Evolutionary conservation across 805 yeast species (phyloP).

Genomic region (Cyberlindnera euphorbiae): DNA sequence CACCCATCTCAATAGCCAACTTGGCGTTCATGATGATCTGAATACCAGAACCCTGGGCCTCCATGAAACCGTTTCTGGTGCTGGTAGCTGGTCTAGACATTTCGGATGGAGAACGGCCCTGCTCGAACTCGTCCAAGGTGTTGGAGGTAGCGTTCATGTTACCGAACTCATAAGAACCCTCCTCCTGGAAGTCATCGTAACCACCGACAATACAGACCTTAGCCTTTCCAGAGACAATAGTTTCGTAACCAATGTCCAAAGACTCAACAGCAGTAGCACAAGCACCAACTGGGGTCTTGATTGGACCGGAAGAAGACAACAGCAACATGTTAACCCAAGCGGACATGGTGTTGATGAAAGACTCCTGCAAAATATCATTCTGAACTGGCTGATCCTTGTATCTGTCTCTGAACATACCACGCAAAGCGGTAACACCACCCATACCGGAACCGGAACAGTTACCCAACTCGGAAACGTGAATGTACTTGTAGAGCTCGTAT

Average conservation of each 20-base stretch:
- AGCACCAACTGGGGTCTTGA: conserved; percentile 99
- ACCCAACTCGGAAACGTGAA: conserved; percentile 97
- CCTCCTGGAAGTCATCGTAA: conserved; percentile 99
- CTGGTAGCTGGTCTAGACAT: conserved; percentile 99
- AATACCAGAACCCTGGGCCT: conserved; percentile 98
- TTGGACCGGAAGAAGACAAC: conserved; percentile 96
- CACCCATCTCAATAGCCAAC: conserved; percentile 96
- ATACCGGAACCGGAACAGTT: conserved; percentile 99
- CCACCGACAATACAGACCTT: conserved; percentile 98
- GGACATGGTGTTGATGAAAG: conserved; percentile 97
- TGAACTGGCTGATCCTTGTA: conserved; percentile 91
- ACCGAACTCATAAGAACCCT: conserved; percentile 95
- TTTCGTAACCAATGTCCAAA: conserved; percentile 92
- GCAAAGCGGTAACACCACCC: conserved; percentile 98
- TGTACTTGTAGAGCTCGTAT: conserved; percentile 96
- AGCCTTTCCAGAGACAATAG: conserved; percentile 90
- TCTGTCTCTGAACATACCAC: conserved; percentile 97
- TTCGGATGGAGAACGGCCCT: conserved; percentile 96
- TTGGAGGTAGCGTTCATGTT: conserved; percentile 99
- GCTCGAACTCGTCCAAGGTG: conserved; percentile 79
- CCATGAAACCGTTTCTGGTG: conserved; percentile 97
- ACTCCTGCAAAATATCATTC: conserved; percentile 95
- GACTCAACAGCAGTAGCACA: conserved; percentile 99
- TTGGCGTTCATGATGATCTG: conserved; percentile 95
- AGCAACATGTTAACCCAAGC: conserved; percentile 99